phyloP scores from a whole-genome alignment of 768 basidiomycete species.

The Trametes punicea region DNA sequence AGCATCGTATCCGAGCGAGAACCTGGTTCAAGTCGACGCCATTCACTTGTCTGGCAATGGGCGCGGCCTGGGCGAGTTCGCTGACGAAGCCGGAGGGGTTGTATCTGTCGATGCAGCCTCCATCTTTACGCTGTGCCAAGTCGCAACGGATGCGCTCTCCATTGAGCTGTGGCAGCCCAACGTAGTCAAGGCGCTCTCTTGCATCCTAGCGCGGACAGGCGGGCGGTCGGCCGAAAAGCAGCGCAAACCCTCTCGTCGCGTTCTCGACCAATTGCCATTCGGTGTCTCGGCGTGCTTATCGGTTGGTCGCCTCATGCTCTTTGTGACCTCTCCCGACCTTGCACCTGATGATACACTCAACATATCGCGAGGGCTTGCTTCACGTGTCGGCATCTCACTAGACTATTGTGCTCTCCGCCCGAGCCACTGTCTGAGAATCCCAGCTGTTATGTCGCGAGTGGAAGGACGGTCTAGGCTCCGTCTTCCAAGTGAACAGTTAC shows the following conservation, averaged over 20 bases:
- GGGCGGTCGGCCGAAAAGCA: background rate
- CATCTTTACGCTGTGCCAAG: slow-evolving; percentile 42
- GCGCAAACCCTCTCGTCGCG: slow-evolving; percentile 11
- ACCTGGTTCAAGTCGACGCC: slow-evolving; percentile 55
- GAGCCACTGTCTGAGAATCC: slow-evolving; percentile 21
- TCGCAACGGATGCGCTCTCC: slow-evolving; percentile 55
- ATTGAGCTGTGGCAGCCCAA: slow-evolving; percentile 66
- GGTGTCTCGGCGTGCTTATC: slow-evolving; percentile 58
- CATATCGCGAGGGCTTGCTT: slow-evolving; percentile 65
- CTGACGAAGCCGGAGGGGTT: slow-evolving; percentile 41
- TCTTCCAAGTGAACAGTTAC: slow-evolving; percentile 48
- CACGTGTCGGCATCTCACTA: slow-evolving; percentile 49
- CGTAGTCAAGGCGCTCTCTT: slow-evolving; percentile 51
- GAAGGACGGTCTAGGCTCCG: slow-evolving; percentile 52
- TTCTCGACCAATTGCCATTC: slow-evolving; percentile 44
- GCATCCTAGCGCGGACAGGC: slow-evolving; percentile 35
- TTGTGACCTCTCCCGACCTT: slow-evolving; percentile 76
- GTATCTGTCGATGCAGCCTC: slow-evolving; percentile 44
- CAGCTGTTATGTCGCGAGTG: slow-evolving; percentile 35
- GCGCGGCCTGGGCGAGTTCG: slow-evolving; percentile 47
- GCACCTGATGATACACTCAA: slow-evolving; percentile 66
- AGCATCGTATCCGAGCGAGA: slow-evolving; percentile 22
- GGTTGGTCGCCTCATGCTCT: slow-evolving; percentile 58
- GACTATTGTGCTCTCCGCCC: slow-evolving; percentile 52
- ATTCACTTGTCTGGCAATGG: slow-evolving; percentile 47